Evolutionary conservation across 192 early-diverging fungal species (phyloP), one percentile per base, ranked within the genome.

Genomic region (Podila epicladia): DNA sequence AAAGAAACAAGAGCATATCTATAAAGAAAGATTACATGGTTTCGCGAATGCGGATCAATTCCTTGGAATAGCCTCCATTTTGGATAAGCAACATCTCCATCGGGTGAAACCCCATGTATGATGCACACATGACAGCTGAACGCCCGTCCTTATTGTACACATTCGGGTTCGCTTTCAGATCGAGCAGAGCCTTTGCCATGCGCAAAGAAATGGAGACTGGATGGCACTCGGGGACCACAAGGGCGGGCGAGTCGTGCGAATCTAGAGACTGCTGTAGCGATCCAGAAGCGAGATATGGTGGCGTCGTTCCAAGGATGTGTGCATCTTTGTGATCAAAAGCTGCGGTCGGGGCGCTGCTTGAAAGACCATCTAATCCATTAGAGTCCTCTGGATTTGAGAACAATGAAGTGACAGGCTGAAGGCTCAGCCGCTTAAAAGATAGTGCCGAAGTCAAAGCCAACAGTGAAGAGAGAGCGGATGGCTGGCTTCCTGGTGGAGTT

Each of bases 141-240:
- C 75, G 69, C 22, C 75, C 75, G 38, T 68, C 75, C 53, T 67
- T 71, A 19, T 78, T 78, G 37, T 72, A 78, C 64, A 78, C 75
- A 57, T 78, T 78, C 17, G 69, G 75, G 22, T 68, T 58, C 4
- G 76, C 76, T 29, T 72, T 49, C 61, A 72, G 19, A n/a, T 57
- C 24, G 4, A 79, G 60, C 15, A 79, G 48, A 26, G 20, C 49
- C 50, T 49, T 72, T 5, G 76, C 70, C 76, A 79, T 72, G 51
- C 70, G 70, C 55, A 79, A 51, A 11, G 65, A 58, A 2, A 72
- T 53, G 1, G 70, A 69, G 3, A 72, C 76, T 1, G 76, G 76
- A 29, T 79, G 76, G 2, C 64, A 65, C 50, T 72, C 76, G 15
- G 76, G 70, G 12, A 79, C 65, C 28, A 62, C 48, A 60, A 65